These are phyloP conservation scores for Quercus alba DNA, from an alignment of 306 rosid species.

Conservation along the genomic window DNA sequence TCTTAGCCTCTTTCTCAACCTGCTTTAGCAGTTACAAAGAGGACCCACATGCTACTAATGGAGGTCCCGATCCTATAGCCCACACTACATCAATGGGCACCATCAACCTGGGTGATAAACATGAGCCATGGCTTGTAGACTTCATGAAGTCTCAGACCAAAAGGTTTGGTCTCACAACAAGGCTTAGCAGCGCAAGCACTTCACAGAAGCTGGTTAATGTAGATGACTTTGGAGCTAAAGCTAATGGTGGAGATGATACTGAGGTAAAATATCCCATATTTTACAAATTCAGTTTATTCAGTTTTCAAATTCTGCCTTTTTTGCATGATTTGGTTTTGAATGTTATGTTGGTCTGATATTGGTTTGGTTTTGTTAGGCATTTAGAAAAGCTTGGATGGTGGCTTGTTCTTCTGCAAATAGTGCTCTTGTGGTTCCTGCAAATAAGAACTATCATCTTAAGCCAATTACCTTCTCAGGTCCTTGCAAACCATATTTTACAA, in stretches of 20 bases:
- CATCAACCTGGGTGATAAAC: background rate
- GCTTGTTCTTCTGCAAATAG: slow-evolving; percentile 51
- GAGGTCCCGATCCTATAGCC: background rate
- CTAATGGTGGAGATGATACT: slow-evolving; percentile 46
- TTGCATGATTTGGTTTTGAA: background rate
- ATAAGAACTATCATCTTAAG: slow-evolving; percentile 45
- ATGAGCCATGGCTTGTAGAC: background rate
- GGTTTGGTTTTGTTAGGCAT: slow-evolving; percentile 40
- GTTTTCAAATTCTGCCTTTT: background rate
- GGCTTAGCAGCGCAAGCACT: background rate
- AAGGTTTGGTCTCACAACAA: slow-evolving; percentile 10
- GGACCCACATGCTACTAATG: slow-evolving; percentile 5
- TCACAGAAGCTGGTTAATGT: slow-evolving; percentile 35
- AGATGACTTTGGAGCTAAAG: slow-evolving; percentile 57
- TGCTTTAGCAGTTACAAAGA: slow-evolving; percentile 27
- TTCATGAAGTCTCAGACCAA: slow-evolving; percentile 2
- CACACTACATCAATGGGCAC: background rate
- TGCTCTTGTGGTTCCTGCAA: slow-evolving; percentile 48
- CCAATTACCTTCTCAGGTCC: slow-evolving; percentile 74
- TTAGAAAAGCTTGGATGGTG: slow-evolving; percentile 56
- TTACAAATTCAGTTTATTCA: no score
- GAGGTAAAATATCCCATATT: slow-evolving; percentile 32
- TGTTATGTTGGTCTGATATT: background rate
- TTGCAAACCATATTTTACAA: slow-evolving; percentile 41
- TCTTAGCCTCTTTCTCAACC: slow-evolving; percentile 23